These are phyloP conservation scores for Hypsizygus ulmarius DNA, from an alignment of 1,284 basidiomycete genomes.

Conservation along the genomic window DNA sequence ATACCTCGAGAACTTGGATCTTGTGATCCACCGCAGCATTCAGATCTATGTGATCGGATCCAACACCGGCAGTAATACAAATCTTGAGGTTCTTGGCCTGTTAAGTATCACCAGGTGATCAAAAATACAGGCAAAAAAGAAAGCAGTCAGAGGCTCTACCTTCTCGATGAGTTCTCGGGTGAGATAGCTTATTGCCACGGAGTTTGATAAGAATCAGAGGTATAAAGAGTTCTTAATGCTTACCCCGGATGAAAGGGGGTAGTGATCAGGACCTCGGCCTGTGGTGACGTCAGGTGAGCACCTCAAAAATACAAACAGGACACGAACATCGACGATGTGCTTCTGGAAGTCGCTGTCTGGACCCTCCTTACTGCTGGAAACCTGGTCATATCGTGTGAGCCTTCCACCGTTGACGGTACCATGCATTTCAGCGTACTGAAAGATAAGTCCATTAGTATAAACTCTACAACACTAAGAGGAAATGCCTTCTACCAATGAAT, in stretches of 20 bases:
- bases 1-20: constrained; percentile 79
- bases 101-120: constrained; percentile 18
- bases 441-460: neutral
- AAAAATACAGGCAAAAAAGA: neutral
- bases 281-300: constrained; percentile 14
- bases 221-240: constrained; percentile 9
- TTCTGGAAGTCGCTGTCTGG: constrained; percentile 84
- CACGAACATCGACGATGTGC: constrained; percentile 76
- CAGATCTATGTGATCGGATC: constrained; percentile 91
- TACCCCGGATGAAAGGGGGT: constrained; percentile 89
- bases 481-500: constrained; percentile 48
- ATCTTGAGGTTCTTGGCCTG: constrained; percentile 90
- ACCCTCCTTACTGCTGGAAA: constrained; percentile 88
- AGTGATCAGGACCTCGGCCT: constrained; percentile 80
- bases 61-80: constrained; percentile 92
- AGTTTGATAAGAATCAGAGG: neutral
- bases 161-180: constrained; percentile 77
- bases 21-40: constrained; percentile 82
- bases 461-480: neutral
- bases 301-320: neutral
- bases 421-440: constrained; percentile 7
- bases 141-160: constrained; percentile 29
- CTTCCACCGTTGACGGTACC: neutral
- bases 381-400: constrained; percentile 37
- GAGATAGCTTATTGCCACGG: constrained; percentile 54